phyloP scores from a whole-genome alignment of 192 early-diverging fungal genomes.

The Obelidium mucronatum region DNA sequence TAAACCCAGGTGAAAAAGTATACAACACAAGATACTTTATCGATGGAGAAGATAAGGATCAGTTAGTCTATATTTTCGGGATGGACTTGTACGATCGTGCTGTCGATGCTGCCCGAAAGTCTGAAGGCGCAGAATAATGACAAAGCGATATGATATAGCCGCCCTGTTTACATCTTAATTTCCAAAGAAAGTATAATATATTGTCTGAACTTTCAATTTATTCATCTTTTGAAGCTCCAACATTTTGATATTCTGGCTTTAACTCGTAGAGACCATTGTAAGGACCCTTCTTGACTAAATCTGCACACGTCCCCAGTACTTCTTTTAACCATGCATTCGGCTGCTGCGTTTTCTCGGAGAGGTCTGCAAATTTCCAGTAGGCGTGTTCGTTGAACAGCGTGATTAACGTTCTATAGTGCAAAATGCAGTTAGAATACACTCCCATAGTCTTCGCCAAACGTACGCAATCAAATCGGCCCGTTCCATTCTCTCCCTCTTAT shows the following conservation, averaged over 20 bases:
- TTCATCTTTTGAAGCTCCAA: no score
- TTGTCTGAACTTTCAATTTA: no score
- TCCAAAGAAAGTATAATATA: no score
- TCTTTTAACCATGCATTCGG: constrained; percentile 9
- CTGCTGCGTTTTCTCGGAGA: constrained; percentile 63
- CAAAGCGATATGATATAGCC: no score
- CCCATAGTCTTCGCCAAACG: not conserved
- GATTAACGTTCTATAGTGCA: constrained; percentile 66
- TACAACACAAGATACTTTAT: constrained; percentile 21
- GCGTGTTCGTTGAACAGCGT: constrained; percentile 75
- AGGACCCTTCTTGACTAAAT: constrained; percentile 9
- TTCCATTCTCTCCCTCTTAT: constrained; percentile 86
- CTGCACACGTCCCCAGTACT: not conserved
- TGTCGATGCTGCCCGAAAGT: constrained; percentile 21
- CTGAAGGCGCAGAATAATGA: not conserved
- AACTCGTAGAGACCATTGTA: constrained; percentile 7
- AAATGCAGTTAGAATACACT: not conserved
- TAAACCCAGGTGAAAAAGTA: constrained; percentile 34
- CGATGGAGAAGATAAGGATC: constrained; percentile 21
- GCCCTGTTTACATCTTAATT: no score
- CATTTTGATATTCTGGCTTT: constrained; percentile 16
- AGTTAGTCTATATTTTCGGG: constrained; percentile 42
- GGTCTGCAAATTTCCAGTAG: constrained; percentile 88
- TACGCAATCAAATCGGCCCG: constrained; percentile 80
- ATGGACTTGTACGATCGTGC: constrained; percentile 33